Percentiles rank a stretch among this genome's conserved stretches.
Conservation (phyloP, 345 rosid species). For the Dovyalis caffra region DNA sequence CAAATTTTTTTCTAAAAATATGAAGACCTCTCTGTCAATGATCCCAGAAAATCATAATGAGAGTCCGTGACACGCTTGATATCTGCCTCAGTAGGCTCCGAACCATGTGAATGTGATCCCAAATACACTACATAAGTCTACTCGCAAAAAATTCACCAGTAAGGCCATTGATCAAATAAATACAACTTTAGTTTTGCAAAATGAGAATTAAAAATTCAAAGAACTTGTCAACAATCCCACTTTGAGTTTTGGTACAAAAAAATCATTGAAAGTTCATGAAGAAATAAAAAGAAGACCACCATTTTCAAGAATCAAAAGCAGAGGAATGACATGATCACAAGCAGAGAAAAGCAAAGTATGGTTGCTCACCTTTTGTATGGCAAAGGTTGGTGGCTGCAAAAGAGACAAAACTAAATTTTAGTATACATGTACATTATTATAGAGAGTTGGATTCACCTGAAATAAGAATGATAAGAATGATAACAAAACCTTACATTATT, state of each 20-base stretch:
- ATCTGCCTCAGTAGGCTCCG: neutral
- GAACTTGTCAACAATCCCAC: neutral
- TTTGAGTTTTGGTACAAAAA: neutral
- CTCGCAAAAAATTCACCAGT: neutral
- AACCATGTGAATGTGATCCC: constrained; percentile 22
- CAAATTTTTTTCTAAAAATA: neutral
- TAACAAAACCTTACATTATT: too few species aligned
- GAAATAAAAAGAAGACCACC: neutral
- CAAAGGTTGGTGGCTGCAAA: constrained; percentile 31
- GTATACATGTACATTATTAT: too few species aligned
- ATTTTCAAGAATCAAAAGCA: neutral
- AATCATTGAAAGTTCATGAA: too few species aligned
- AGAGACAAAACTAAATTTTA: constrained; percentile 27
- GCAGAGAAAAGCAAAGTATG: neutral
- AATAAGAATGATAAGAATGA: too few species aligned
- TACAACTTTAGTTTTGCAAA: neutral
- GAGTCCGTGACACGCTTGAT: neutral
- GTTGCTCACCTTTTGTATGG: constrained; percentile 36
- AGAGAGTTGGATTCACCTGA: too few species aligned
- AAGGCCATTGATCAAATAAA: neutral
- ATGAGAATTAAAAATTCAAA: neutral
- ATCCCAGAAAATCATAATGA: constrained; percentile 12
- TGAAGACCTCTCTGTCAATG: constrained; percentile 6
- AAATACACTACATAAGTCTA: constrained; percentile 29
- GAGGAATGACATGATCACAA: neutral